These are phyloP conservation scores for Cryomyces antarcticus DNA, from an alignment of 495 filamentous ascomycete genomes.

Conservation along the genomic window DNA sequence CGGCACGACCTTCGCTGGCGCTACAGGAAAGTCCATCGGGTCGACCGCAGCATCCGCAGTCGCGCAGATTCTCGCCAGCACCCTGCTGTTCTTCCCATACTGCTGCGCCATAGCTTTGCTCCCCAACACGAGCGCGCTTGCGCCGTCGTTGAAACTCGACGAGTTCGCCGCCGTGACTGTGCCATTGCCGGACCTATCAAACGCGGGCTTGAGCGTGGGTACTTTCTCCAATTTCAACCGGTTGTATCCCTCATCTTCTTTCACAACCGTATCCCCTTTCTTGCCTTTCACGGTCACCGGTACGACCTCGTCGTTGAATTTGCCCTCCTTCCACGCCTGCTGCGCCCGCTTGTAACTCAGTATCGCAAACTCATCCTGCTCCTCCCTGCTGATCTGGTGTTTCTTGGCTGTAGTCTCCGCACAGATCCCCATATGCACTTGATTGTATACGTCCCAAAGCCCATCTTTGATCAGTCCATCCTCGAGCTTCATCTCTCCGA, in stretches of 20 bases:
- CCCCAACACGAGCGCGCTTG: conserved; percentile 70
- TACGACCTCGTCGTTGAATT: conserved; percentile 70
- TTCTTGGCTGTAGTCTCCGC: conserved; percentile 93
- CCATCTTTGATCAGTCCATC: conserved; percentile 93
- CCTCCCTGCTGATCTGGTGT: conserved; percentile 53
- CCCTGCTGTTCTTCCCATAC: conserved; percentile 50
- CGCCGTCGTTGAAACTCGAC: conserved; percentile 84
- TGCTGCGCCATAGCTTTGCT: conserved; percentile 56
- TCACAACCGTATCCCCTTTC: conserved; percentile 63
- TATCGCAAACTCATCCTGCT: conserved; percentile 82
- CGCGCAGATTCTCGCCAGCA: conserved; percentile 65
- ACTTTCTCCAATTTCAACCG: conserved; percentile 72
- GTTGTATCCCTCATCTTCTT: conserved; percentile 73
- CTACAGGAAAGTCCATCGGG: conserved; percentile 88
- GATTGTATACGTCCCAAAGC: conserved; percentile 87
- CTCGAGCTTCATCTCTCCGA: conserved; percentile 68
- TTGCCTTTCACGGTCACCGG: conserved; percentile 65
- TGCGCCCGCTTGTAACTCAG: conserved; percentile 73
- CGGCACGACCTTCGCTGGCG: conserved; percentile 79
- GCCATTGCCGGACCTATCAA: conserved; percentile 61
- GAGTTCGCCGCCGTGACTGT: conserved; percentile 91
- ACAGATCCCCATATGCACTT: conserved; percentile 94
- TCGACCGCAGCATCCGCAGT: conserved; percentile 82
- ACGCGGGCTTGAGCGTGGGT: conserved; percentile 72
- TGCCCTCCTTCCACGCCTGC: conserved; percentile 61